These are phyloP conservation scores for Rhodotorula babjevae DNA, from an alignment of 768 basidiomycete genomes.

Conservation along the genomic window DNA sequence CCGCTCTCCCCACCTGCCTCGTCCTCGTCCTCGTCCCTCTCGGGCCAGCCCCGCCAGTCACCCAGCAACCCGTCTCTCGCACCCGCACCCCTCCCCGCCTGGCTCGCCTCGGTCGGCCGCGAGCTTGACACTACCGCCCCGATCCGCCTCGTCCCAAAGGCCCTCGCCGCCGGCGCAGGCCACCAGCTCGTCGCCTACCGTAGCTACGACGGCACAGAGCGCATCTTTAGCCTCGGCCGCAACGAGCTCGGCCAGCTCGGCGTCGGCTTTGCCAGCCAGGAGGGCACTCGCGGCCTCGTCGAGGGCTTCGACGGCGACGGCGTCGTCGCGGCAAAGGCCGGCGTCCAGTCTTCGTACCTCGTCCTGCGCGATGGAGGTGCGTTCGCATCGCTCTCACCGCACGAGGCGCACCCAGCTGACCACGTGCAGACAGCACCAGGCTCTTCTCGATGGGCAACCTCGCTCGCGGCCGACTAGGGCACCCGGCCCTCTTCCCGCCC, in stretches of 20 bases:
- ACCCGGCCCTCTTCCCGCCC: constrained; percentile 4
- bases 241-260: constrained; percentile 34
- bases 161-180: background rate
- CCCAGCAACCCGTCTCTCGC: constrained; percentile 23
- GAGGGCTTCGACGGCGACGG: constrained; percentile 36
- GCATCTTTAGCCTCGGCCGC: constrained; percentile 25
- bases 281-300: constrained; percentile 30
- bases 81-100: constrained; percentile 11
- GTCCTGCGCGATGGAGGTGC: constrained; percentile 14
- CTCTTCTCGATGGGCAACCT: constrained; percentile 27
- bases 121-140: constrained; percentile 5
- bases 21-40: background rate
- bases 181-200: constrained; percentile 24
- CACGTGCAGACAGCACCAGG: constrained; percentile 8
- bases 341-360: constrained; percentile 20
- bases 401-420: no score
- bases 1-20: constrained; percentile 21
- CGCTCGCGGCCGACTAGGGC: constrained; percentile 23
- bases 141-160: background rate
- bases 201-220: constrained; percentile 10
- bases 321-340: background rate
- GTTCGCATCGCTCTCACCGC: background rate
- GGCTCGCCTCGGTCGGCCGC: constrained; percentile 30
- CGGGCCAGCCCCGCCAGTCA: background rate
- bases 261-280: constrained; percentile 28